Base-by-base conservation (phyloP, 345 rosid species). In the Sisymbrium altissimum region DNA sequence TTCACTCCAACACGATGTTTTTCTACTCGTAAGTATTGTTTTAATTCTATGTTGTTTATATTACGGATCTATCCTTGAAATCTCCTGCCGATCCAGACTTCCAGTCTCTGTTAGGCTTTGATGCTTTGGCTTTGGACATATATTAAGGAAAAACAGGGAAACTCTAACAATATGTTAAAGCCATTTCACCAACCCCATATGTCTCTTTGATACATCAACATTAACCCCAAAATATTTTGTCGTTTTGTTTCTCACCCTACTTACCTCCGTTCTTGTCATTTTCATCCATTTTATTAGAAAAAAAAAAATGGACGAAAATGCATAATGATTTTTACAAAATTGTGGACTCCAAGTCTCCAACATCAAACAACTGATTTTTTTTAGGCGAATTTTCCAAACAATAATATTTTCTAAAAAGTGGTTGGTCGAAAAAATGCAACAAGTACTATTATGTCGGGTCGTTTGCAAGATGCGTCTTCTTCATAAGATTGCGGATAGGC, bases 11-110 rank as follows among this genome's bases (percentile, higher is more conserved):
- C 44, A 53, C 9, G 97, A 91, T 36, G 32, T 55, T 40, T 85
- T 87, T 49, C 76, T 90, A 15, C 83, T 77, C 25, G 96, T 88
- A 83, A 78, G 81, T 60, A 66, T 9, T 32, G 19, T 53, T 40
- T 25, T 5, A n/a, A 6, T 27, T 53, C 1, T 25, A 27, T 45
- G 10, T 49, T 0, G 0, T 10, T 21, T 23, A 63, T 14, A 36
- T 71, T 64, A 54, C 27, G 14, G 10, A 53, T 64, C 2, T 35
- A 23, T 23, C 25, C 62, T 4, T n/a, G 17, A 27, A 7, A 3
- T 38, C 40, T 35, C 12, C 5, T 41, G 15, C 45, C 4, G 50
- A 15, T 45, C 21, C 50, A 15, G 21, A 6, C 19, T 45, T 45
- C 21, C 50, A 15, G 21, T 15, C 19, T n/a, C 2, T 45, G n/a